Evolutionary conservation across 2,329 filamentous ascomycete species (phyloP).

Genomic region (Eutypa lata): DNA sequence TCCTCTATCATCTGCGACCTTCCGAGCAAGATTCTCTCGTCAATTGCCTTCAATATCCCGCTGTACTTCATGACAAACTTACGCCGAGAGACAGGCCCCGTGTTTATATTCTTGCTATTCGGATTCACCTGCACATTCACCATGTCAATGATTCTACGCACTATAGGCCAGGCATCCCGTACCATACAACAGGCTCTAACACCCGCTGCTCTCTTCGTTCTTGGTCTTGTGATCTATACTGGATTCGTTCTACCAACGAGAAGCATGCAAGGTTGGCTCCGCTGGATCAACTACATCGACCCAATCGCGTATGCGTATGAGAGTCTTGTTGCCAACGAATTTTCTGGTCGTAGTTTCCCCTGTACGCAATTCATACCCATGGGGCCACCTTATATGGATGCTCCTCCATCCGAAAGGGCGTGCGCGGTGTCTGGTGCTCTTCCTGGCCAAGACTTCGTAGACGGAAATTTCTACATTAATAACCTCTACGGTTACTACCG

Average conservation of each 20-base stretch:
- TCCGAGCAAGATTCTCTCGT: conserved; percentile 73
- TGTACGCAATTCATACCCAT: conserved; percentile 37
- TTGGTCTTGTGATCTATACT: conserved; percentile 63
- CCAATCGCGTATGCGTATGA: conserved; percentile 79
- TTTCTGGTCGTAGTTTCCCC: conserved; percentile 57
- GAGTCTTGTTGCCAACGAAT: conserved; percentile 77
- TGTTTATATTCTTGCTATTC: conserved; percentile 81
- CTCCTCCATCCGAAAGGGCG: conserved; percentile 1
- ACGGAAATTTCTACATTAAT: conserved; percentile 42
- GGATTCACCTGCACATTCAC: conserved; percentile 67
- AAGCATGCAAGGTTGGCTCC: conserved; percentile 75
- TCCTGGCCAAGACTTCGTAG: conserved; percentile 38
- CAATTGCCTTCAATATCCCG: conserved; percentile 70
- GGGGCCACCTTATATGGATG: conserved; percentile 10
- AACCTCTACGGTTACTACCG: conserved; percentile 40
- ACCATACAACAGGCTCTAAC: conserved; percentile 63
- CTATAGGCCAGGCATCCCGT: conserved; percentile 68
- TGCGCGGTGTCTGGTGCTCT: conserved; percentile 8
- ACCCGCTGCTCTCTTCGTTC: conserved; percentile 55
- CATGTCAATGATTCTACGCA: conserved; percentile 83
- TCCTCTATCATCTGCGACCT: conserved; percentile 81
- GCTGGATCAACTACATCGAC: conserved; percentile 78
- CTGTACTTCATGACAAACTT: conserved; percentile 87
- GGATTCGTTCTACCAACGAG: conserved; percentile 61
- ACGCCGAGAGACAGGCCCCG: conserved; percentile 65